Evolutionary conservation across 129 eudicot genomes (phyloP), one percentile per base, ranked within the genome.

Genomic region (Cynara cardunculus): DNA sequence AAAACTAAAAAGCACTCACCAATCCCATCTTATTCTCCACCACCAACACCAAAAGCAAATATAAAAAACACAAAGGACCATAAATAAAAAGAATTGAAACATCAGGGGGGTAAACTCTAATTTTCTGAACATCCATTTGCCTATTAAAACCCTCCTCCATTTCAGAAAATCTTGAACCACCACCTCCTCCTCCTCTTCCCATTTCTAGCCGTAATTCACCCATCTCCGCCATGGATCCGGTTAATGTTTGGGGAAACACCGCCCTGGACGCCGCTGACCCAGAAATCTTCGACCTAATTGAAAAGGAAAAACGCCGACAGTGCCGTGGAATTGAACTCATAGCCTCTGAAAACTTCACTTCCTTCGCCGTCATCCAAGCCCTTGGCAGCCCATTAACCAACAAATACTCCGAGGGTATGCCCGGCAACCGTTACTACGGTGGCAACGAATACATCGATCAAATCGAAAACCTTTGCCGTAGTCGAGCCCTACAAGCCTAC

Each of bases 391-490:
- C 97, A 0, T 81, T 95, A 14, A 95, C 99, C 70, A 95, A 95
- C 88, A 92, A 95, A 39, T 95, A 95, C 92, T 95, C 99, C 34
- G 99, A 95, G 39, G 99, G 99, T 25, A 90, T 95, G 86, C 99
- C 99, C 35, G 99, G 99, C 0, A 95, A 95, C 91, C 90, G 99
- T 1, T 95, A 95, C 89, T 95, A 95, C 86, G 99, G 99, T 5
- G 99, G 97, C 71, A 95, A 95, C 75, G 99, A 92, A 32, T 90
- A 27, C 88, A 95, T 95, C 68, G 99, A 95, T 83, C 62, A 85
- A 75, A 95, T 95, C 87, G 99, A 95, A 44, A 95, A 92, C 84
- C 88, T 95, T 16, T 89, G 93, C 74, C 88, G 95, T 1, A 46
- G 84, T 6, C 91, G 99, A 21, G 99, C 99, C 1, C 75, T 95